Percentiles rank a stretch among this genome's conserved stretches.
phyloP scores from a whole-genome alignment of 305 asterid species.

The Withania somnifera region DNA sequence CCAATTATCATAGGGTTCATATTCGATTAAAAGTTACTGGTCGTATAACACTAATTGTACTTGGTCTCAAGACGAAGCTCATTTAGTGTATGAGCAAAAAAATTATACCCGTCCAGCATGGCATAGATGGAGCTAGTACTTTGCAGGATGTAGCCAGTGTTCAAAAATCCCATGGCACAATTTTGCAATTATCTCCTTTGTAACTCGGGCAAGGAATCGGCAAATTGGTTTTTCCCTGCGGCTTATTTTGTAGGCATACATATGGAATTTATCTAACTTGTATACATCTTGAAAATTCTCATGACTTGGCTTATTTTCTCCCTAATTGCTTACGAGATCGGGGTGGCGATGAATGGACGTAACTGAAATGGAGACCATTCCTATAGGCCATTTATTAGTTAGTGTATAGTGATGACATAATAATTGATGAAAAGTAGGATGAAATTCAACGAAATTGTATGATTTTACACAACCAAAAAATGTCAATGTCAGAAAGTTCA shows the following conservation, averaged over 20 bases:
- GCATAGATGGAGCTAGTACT: not conserved
- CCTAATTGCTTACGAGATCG: not conserved
- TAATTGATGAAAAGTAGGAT: not conserved
- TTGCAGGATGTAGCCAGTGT: slow-evolving; percentile 17
- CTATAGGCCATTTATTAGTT: not conserved
- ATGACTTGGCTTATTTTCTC: not conserved
- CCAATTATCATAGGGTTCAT: not conserved
- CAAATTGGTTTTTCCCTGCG: not conserved
- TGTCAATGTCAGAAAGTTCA: not conserved
- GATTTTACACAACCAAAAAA: not conserved
- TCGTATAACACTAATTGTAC: not conserved
- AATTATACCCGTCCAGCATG: slow-evolving; percentile 17
- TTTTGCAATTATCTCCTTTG: slow-evolving; percentile 9
- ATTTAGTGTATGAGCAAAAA: slow-evolving; percentile 17
- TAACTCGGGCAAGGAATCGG: not conserved
- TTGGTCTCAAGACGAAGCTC: slow-evolving; percentile 6
- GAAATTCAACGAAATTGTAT: not conserved
- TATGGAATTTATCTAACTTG: slow-evolving; percentile 1
- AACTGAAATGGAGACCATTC: not conserved
- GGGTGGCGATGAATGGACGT: not conserved
- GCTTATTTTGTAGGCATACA: not conserved
- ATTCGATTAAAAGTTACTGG: not conserved
- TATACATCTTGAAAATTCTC: not conserved
- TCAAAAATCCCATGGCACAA: slow-evolving; percentile 19
- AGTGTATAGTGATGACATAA: not conserved